phyloP scores from a whole-genome alignment of 192 early-diverging fungal genomes.

The Podila verticillata region DNA sequence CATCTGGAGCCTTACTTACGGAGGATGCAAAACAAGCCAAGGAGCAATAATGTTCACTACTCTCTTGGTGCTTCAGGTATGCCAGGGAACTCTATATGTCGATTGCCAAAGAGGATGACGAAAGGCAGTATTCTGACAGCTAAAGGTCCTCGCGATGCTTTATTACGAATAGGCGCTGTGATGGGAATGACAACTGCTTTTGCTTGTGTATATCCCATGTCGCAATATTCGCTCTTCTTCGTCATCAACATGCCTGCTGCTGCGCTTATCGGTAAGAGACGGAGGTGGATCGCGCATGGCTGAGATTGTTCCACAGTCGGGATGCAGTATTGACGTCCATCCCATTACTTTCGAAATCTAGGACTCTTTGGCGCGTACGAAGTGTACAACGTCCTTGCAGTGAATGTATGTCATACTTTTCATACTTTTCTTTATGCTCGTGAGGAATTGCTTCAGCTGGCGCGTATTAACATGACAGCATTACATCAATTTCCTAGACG shows the following conservation, averaged over 20 bases:
- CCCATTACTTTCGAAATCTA: not conserved
- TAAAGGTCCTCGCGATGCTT: too few species aligned
- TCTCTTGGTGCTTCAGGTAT: conserved; percentile 62
- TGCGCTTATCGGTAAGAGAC: conserved; percentile 39
- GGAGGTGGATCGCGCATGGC: not conserved
- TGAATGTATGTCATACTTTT: conserved; percentile 19
- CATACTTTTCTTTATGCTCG: not conserved
- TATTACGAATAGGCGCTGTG: conserved; percentile 4
- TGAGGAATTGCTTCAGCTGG: too few species aligned
- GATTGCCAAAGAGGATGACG: not conserved
- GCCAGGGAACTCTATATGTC: not conserved
- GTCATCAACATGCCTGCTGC: conserved; percentile 62
- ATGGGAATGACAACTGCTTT: conserved; percentile 64
- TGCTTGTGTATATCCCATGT: conserved; percentile 53
- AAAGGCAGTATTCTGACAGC: not conserved
- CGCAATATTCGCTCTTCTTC: conserved; percentile 60
- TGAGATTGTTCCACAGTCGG: too few species aligned
- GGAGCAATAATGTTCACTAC: conserved; percentile 8
- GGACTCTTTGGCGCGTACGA: conserved; percentile 62
- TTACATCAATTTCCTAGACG: conserved; percentile 18
- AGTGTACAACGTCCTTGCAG: conserved; percentile 49
- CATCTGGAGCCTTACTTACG: conserved; percentile 50
- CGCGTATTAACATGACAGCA: not conserved
- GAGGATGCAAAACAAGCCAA: conserved; percentile 31
- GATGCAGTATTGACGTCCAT: not conserved